Evolutionary conservation across 2,329 filamentous ascomycete genomes (phyloP).

Genomic region (Neopestalotiopsis clavispora): DNA sequence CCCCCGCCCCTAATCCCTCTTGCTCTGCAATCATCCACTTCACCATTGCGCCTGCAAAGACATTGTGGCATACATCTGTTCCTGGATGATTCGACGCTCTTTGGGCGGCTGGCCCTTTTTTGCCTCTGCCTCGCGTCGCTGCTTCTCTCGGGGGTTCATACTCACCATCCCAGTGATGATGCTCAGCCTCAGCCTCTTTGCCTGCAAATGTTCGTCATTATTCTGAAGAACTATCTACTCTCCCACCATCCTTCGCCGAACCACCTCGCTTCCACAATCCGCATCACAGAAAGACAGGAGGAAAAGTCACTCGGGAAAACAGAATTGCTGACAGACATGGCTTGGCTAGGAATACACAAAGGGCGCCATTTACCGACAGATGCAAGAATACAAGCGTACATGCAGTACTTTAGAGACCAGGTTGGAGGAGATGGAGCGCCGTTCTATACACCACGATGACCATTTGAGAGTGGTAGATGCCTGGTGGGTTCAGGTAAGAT

Average conservation of each 20-base stretch:
- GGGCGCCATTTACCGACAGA: constrained; percentile 94
- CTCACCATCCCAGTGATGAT: constrained; percentile 41
- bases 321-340: constrained; percentile 42
- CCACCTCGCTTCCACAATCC: constrained; percentile 34
- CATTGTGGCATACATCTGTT: not conserved
- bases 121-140: constrained; percentile 19
- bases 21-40: constrained; percentile 21
- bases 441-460: constrained; percentile 84
- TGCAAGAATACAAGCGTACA: constrained; percentile 97
- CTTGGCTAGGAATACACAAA: constrained; percentile 80
- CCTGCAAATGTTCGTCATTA: constrained; percentile 30
- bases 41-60: not conserved
- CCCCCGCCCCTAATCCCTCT: constrained; percentile 22
- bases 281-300: constrained; percentile 30
- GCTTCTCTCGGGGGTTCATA: constrained; percentile 31
- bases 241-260: constrained; percentile 30
- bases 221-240: constrained; percentile 23
- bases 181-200: constrained; percentile 33
- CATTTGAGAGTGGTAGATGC: constrained; percentile 88
- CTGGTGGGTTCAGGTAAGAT: constrained; percentile 89
- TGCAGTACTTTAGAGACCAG: constrained; percentile 81
- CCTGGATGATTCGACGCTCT: constrained; percentile 1
- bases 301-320: constrained; percentile 23
- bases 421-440: constrained; percentile 79
- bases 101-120: not conserved